A percentile compares a stretch with the other conserved stretches of the same genome.
These are phyloP conservation scores for Glutinoglossum americanum DNA, from an alignment of 495 filamentous ascomycete genomes.

Conservation along the genomic window DNA sequence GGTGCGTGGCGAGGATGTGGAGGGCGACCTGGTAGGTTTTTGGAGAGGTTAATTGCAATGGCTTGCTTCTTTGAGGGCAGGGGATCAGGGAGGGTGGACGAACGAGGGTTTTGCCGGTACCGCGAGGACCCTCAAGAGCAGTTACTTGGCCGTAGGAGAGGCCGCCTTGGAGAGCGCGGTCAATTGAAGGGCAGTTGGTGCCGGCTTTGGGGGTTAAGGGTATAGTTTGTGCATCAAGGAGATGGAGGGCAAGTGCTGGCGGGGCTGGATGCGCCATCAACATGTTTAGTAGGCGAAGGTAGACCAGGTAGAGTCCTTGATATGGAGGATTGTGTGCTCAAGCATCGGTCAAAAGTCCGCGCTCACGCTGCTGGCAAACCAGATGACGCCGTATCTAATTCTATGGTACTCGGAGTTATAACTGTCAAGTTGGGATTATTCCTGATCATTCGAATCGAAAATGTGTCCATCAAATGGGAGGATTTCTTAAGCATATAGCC, in stretches of 20 bases:
- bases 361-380: too few species aligned
- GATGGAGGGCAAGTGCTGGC: not conserved
- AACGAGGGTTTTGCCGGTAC: constrained; percentile 3
- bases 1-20: constrained; percentile 12
- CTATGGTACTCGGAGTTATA: too few species aligned
- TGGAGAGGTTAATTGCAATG: not conserved
- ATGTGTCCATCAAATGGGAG: too few species aligned
- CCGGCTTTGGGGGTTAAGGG: not conserved
- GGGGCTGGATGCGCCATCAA: not conserved
- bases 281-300: too few species aligned
- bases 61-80: not conserved
- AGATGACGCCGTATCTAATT: too few species aligned
- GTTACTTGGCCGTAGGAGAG: constrained; percentile 15
- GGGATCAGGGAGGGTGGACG: not conserved
- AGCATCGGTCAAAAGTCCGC: too few species aligned
- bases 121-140: constrained; percentile 6
- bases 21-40: constrained; percentile 10
- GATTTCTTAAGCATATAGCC: too few species aligned
- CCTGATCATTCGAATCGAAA: too few species aligned
- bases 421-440: too few species aligned
- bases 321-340: too few species aligned
- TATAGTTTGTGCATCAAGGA: not conserved
- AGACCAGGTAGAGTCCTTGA: too few species aligned
- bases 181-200: constrained; percentile 2
- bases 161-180: constrained; percentile 15